Conservation (phyloP, 306 rosid species). For the Coriaria nepalensis region DNA sequence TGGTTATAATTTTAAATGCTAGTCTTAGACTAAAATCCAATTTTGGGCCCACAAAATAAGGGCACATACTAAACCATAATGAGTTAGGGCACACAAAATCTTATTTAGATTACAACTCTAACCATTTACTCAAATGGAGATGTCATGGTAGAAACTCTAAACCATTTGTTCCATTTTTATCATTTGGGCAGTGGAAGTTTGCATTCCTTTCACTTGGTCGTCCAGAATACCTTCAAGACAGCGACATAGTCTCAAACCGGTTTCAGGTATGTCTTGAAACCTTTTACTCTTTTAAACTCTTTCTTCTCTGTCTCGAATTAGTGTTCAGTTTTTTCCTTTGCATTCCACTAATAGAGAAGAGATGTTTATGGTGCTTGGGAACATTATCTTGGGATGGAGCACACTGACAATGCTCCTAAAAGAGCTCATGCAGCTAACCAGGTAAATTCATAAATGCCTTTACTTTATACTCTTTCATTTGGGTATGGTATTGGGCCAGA, state of each 20-base stretch:
- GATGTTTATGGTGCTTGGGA: conserved; percentile 95
- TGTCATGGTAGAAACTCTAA: conserved; percentile 3
- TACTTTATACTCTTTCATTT: not conserved
- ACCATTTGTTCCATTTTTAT: conserved; percentile 2
- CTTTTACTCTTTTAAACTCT: not conserved
- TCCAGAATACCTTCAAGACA: conserved; percentile 81
- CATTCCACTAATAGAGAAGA: conserved; percentile 45
- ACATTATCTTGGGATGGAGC: conserved; percentile 92
- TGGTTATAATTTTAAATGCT: too few relatives aligned
- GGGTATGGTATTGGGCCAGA: too few relatives aligned
- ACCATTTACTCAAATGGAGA: too few relatives aligned
- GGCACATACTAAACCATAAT: too few relatives aligned
- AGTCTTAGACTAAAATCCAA: too few relatives aligned
- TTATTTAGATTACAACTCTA: too few relatives aligned
- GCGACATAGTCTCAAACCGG: conserved; percentile 60
- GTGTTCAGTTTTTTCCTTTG: conserved; percentile 11
- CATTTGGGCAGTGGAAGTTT: conserved; percentile 66
- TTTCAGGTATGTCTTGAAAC: conserved; percentile 49
- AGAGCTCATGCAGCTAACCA: conserved; percentile 68
- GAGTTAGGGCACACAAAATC: too few relatives aligned
- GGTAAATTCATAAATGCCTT: conserved; percentile 20
- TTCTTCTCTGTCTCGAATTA: conserved; percentile 6
- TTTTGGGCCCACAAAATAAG: too few relatives aligned
- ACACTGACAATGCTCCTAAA: conserved; percentile 76
- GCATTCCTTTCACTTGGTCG: conserved; percentile 83